Evolutionary conservation across 345 rosid species (phyloP).

Genomic region (Carallia pectinifolia): DNA sequence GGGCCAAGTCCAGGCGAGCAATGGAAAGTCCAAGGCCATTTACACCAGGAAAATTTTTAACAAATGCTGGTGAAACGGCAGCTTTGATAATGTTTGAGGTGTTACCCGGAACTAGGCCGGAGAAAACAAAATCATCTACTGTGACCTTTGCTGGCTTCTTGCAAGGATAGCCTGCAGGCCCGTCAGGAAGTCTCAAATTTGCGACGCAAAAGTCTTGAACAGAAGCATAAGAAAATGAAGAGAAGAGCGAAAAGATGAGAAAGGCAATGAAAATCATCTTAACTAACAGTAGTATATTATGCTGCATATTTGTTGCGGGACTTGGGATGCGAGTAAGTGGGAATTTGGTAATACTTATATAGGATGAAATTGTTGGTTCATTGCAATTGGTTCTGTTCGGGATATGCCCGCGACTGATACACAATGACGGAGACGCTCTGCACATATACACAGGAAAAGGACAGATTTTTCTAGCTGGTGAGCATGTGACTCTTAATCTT

Average conservation of each 20-base stretch:
- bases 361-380: slow-evolving; percentile 5
- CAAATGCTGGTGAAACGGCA: slow-evolving; percentile 68
- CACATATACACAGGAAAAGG: slow-evolving; percentile 5
- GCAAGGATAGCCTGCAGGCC: slow-evolving; percentile 75
- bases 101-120: slow-evolving; percentile 66
- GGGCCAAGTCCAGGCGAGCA: slow-evolving; percentile 74
- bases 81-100: slow-evolving; percentile 72
- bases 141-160: slow-evolving; percentile 49
- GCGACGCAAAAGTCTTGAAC: slow-evolving; percentile 79
- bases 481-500: slow-evolving; percentile 21
- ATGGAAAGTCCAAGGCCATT: slow-evolving; percentile 79
- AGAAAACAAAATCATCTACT: slow-evolving; percentile 59
- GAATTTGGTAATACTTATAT: slow-evolving; percentile 13
- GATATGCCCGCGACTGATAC: slow-evolving; percentile 8
- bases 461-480: slow-evolving; percentile 12
- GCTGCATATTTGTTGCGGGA: background rate
- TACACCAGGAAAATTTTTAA: slow-evolving; percentile 48
- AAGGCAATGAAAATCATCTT: slow-evolving; percentile 46
- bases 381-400: background rate
- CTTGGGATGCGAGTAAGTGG: background rate
- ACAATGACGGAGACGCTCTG: slow-evolving; percentile 12
- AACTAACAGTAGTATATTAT: background rate
- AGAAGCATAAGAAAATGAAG: slow-evolving; percentile 49
- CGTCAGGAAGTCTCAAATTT: slow-evolving; percentile 45
- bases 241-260: slow-evolving; percentile 29